Conservation (phyloP, 1,139 yeast genomes). For the Candida pseudoviswanathii region DNA sequence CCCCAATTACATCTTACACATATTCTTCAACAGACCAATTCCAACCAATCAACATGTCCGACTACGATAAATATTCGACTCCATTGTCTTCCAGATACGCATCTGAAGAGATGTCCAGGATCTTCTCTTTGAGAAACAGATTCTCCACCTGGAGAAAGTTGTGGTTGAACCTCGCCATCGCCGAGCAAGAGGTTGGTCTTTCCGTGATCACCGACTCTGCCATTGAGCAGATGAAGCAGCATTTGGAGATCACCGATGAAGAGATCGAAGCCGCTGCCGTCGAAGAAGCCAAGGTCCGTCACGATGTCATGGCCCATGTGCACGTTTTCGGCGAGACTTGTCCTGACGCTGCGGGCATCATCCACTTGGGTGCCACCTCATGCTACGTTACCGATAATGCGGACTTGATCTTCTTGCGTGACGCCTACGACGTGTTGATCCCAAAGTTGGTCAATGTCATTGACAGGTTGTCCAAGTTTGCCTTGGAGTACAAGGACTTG, state of each 20-base stretch:
- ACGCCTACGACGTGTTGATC: conserved; percentile 88
- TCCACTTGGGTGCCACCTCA: conserved; percentile 97
- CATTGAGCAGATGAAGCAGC: conserved; percentile 75
- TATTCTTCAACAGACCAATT: not conserved
- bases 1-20: not conserved
- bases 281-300: conserved; percentile 98
- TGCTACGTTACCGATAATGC: conserved; percentile 98
- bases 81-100: conserved; percentile 98
- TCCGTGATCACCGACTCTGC: conserved; percentile 87
- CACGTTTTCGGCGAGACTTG: conserved; percentile 91
- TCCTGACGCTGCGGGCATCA: conserved; percentile 97
- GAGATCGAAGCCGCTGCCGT: conserved; percentile 86
- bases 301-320: conserved; percentile 99
- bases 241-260: conserved; percentile 84
- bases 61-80: conserved; percentile 75
- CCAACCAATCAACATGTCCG: conserved; percentile 26
- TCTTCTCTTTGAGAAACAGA: conserved; percentile 91
- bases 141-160: conserved; percentile 98
- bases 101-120: conserved; percentile 91
- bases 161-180: conserved; percentile 95
- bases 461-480: conserved; percentile 85
- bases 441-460: conserved; percentile 96
- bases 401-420: conserved; percentile 92
- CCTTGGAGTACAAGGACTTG: conserved; percentile 87
- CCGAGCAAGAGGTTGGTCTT: conserved; percentile 90